Conservation (phyloP, 192 early-diverging fungal genomes). For the Backusella macrospora region DNA sequence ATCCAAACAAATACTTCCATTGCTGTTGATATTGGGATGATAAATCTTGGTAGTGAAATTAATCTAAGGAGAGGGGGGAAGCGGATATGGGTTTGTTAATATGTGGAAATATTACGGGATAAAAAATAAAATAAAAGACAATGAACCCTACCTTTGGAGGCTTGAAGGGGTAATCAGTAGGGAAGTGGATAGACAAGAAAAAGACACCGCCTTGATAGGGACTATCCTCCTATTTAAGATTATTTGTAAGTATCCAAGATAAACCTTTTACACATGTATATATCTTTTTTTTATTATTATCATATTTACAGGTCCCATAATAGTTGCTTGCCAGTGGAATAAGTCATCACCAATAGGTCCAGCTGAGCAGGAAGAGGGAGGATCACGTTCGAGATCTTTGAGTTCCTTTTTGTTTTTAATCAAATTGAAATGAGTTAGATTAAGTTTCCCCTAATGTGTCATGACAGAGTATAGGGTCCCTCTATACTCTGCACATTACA, state of each 20-base stretch:
- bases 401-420: slow-evolving; percentile 68
- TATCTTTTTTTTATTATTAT: background rate
- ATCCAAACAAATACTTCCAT: slow-evolving; percentile 97
- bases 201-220: slow-evolving; percentile 95
- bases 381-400: slow-evolving; percentile 95
- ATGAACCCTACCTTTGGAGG: slow-evolving; percentile 81
- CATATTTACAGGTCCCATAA: slow-evolving; percentile 90
- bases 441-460: background rate
- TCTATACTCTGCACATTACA: background rate
- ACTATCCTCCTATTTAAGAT: slow-evolving; percentile 69
- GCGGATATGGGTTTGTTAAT: background rate
- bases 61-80: slow-evolving; percentile 51
- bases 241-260: background rate
- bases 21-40: slow-evolving; percentile 99
- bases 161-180: slow-evolving; percentile 98
- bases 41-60: slow-evolving; percentile 97
- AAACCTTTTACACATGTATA: background rate
- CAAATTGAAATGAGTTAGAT: background rate
- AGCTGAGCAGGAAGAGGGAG: slow-evolving; percentile 96
- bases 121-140: background rate
- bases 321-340: slow-evolving; percentile 97
- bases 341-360: slow-evolving; percentile 91
- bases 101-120: background rate
- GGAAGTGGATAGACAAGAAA: slow-evolving; percentile 97
- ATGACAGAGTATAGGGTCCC: background rate